Conservation (phyloP, 495 filamentous ascomycete species). For the Thozetella sp. region DNA sequence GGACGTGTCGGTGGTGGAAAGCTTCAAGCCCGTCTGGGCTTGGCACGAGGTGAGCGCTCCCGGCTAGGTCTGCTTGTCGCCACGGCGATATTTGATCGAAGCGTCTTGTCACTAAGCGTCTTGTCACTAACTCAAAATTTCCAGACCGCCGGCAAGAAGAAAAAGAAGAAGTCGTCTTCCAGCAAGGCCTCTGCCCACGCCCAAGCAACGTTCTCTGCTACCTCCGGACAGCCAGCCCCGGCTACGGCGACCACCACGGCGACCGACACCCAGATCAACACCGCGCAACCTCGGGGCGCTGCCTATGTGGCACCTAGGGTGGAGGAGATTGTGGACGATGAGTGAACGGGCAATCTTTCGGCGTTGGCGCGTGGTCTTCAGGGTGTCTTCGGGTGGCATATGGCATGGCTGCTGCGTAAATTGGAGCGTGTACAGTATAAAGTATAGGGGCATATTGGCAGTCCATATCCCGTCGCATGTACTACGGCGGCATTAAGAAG, state of each 20-base stretch:
- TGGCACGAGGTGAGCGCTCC: conserved; percentile 86
- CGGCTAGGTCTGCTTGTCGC: conserved; percentile 4
- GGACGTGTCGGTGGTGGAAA: conserved; percentile 97
- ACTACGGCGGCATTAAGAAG: background rate
- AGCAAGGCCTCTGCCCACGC: conserved; percentile 38
- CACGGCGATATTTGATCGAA: too few species aligned
- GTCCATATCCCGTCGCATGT: conserved; percentile 2
- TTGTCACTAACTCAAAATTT: background rate
- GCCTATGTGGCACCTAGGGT: conserved; percentile 60
- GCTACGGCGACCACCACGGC: conserved; percentile 62
- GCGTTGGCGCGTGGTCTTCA: background rate
- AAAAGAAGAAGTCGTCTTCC: conserved; percentile 54
- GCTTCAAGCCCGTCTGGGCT: conserved; percentile 94
- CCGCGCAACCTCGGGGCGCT: conserved; percentile 37
- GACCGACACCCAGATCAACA: conserved; percentile 48
- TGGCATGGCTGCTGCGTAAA: background rate
- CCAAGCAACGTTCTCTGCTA: conserved; percentile 40
- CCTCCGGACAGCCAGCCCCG: conserved; percentile 54
- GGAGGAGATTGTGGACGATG: conserved; percentile 69
- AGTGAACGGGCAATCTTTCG: conserved; percentile 17
- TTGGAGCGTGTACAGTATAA: background rate
- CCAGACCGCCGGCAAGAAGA: conserved; percentile 60
- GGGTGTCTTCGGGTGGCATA: background rate
- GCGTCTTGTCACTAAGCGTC: too few species aligned
- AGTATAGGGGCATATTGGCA: too few species aligned